Percentiles rank a stretch among this genome's conserved stretches.
Conservation (phyloP, 352 stramenopile species). For the Pythium pyrilobum region DNA sequence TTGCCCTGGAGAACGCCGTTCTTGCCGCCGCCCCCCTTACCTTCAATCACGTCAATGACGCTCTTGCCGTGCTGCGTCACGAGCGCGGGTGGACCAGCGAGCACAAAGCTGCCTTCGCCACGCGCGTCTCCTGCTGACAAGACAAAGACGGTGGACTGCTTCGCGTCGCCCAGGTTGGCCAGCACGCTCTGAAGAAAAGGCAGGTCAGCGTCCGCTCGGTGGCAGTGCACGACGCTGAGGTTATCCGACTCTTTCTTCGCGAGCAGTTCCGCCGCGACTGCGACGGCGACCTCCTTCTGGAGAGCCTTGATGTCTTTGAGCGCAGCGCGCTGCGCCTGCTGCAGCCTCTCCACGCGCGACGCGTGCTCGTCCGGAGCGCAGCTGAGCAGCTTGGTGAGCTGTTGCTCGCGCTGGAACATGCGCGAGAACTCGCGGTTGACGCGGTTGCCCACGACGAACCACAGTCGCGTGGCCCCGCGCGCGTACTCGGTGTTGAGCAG, state of each 20-base stretch:
- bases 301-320: conserved; percentile 67
- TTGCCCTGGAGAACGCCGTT: conserved; percentile 77
- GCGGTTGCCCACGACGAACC: conserved; percentile 81
- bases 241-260: conserved; percentile 15
- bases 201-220: conserved; percentile 58
- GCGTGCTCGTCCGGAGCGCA: conserved; percentile 61
- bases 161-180: conserved; percentile 36
- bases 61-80: conserved; percentile 47
- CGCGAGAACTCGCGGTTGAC: conserved; percentile 71
- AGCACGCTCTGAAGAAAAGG: conserved; percentile 64
- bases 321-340: conserved; percentile 48
- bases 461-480: conserved; percentile 60
- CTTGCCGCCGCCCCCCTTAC: conserved; percentile 71
- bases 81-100: conserved; percentile 53
- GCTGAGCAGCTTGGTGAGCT: conserved; percentile 69
- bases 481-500: conserved; percentile 70
- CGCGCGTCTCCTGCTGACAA: conserved; percentile 43
- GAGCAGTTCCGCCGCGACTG: conserved; percentile 41
- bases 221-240: conserved; percentile 36
- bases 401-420: conserved; percentile 64
- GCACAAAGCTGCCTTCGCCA: conserved; percentile 61
- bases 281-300: conserved; percentile 61
- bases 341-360: conserved; percentile 56
- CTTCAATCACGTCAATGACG: conserved; percentile 56
- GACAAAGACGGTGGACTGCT: conserved; percentile 32